phyloP scores from a whole-genome alignment of 2,329 filamentous ascomycete species.

The Trichothecium sympodiale region DNA sequence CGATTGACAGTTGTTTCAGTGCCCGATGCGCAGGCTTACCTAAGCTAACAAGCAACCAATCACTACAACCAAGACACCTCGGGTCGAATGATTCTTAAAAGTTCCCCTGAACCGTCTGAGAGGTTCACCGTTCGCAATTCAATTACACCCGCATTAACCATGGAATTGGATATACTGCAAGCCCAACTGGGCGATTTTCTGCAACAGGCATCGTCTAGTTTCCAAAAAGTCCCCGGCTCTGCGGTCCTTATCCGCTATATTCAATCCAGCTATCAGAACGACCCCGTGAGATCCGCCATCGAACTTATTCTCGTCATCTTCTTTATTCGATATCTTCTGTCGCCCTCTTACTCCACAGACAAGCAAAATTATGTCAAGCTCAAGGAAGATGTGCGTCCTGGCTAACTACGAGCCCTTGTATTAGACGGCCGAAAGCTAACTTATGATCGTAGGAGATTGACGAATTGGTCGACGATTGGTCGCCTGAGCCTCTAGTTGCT shows the following conservation, averaged over 20 bases:
- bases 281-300: slow-evolving; percentile 85
- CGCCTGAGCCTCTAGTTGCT: slow-evolving; percentile 79
- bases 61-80: no score
- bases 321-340: slow-evolving; percentile 84
- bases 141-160: slow-evolving; percentile 18
- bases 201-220: slow-evolving; percentile 47
- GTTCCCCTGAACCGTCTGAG: no score
- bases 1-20: no score
- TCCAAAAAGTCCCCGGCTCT: slow-evolving; percentile 88
- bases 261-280: slow-evolving; percentile 93
- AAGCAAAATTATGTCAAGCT: slow-evolving; percentile 84
- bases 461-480: slow-evolving; percentile 93
- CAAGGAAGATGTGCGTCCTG: slow-evolving; percentile 55
- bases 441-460: slow-evolving; percentile 61
- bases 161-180: slow-evolving; percentile 56
- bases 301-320: slow-evolving; percentile 92
- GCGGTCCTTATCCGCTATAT: slow-evolving; percentile 93
- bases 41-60: no score
- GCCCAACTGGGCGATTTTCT: slow-evolving; percentile 36
- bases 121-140: background rate
- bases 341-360: slow-evolving; percentile 84
- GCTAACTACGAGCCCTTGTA: background rate
- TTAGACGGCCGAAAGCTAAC: slow-evolving; percentile 19
- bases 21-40: no score
- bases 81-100: no score